phyloP scores from a whole-genome alignment of 768 basidiomycete species.

The Lactarius akahatsu region DNA sequence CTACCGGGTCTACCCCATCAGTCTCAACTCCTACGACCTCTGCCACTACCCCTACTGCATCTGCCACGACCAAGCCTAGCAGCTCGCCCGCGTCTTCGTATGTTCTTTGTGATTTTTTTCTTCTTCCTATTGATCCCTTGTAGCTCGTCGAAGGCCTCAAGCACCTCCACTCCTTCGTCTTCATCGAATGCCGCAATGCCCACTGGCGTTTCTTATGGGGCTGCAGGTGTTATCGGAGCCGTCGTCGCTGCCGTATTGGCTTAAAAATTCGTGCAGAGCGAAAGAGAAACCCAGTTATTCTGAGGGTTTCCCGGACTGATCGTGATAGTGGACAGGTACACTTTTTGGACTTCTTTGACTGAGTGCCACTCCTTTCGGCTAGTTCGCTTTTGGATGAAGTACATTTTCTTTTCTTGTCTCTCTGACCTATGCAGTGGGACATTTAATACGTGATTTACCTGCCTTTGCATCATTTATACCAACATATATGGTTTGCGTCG shows the following conservation, averaged over 20 bases:
- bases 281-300: not conserved
- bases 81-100: slow-evolving; percentile 10
- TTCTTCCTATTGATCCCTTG: not conserved
- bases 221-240: slow-evolving; percentile 42
- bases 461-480: slow-evolving; percentile 20
- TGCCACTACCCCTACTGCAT: not conserved
- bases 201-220: slow-evolving; percentile 36
- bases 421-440: slow-evolving; percentile 10
- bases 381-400: slow-evolving; percentile 6
- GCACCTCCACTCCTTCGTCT: slow-evolving; percentile 28
- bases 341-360: slow-evolving; percentile 18
- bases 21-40: not conserved
- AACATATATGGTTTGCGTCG: not conserved
- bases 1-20: slow-evolving; percentile 6
- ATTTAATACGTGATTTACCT: slow-evolving; percentile 22
- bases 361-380: slow-evolving; percentile 2
- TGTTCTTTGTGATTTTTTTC: not conserved
- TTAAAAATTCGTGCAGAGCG: slow-evolving; percentile 30
- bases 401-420: not conserved
- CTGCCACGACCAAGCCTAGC: not conserved
- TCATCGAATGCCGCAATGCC: slow-evolving; percentile 40
- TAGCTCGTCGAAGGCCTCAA: not conserved
- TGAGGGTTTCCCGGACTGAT: slow-evolving; percentile 3
- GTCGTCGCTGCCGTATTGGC: slow-evolving; percentile 42
- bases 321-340: slow-evolving; percentile 16